Conservation (phyloP, 75 land plant species). For the Cupressus sempervirens region DNA sequence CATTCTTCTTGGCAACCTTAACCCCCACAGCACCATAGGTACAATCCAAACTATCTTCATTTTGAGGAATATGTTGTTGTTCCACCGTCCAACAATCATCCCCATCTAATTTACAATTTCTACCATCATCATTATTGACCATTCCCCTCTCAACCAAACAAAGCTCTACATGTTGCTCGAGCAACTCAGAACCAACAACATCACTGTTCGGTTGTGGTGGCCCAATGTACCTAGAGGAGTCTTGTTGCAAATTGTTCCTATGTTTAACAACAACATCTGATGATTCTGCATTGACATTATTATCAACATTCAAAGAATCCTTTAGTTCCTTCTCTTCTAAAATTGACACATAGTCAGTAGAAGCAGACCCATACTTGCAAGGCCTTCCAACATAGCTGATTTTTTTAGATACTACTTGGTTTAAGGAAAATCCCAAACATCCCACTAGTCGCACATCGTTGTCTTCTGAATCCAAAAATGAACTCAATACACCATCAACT, state of each 20-base stretch:
- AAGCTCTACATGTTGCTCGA: not conserved
- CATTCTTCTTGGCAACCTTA: constrained; percentile 7
- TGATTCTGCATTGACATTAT: constrained; percentile 62
- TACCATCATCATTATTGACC: not conserved
- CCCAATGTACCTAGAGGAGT: constrained; percentile 30
- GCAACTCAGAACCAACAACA: not conserved
- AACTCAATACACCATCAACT: not conserved
- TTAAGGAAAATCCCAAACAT: constrained; percentile 9
- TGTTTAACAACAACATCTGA: constrained; percentile 48
- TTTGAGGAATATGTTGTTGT: not conserved
- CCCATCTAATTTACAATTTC: not conserved
- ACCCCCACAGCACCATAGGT: not conserved
- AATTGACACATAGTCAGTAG: constrained; percentile 74
- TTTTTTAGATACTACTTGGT: constrained; percentile 52
- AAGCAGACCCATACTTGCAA: constrained; percentile 66
- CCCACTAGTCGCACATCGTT: constrained; percentile 10
- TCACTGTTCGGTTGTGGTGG: constrained; percentile 8
- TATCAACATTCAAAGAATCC: constrained; percentile 64
- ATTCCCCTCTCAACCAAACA: not conserved
- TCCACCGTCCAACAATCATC: not conserved
- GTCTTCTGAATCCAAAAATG: constrained; percentile 7
- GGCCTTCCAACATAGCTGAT: constrained; percentile 52
- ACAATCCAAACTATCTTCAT: not conserved
- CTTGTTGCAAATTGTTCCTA: constrained; percentile 39
- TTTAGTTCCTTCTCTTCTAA: constrained; percentile 69